phyloP scores from a whole-genome alignment of 306 rosid genomes.

The Fragaria iinumae region DNA sequence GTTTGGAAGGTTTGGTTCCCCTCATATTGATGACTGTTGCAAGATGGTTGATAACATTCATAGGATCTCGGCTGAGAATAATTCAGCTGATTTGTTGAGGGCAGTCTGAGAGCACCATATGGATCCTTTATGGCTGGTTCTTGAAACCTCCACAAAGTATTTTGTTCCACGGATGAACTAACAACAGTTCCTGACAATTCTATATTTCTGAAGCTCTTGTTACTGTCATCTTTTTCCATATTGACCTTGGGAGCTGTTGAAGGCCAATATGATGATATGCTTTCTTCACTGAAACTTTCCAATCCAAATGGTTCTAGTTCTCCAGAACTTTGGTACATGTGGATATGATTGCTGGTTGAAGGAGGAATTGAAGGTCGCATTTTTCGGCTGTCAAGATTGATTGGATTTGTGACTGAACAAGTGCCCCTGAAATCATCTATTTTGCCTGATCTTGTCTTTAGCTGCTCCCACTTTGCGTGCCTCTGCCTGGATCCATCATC shows the following conservation, averaged over 20 bases:
- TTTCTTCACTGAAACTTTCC: conserved; percentile 51
- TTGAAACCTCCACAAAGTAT: conserved; percentile 29
- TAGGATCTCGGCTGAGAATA: conserved; percentile 31
- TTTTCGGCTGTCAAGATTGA: conserved; percentile 37
- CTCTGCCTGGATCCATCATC: conserved; percentile 41
- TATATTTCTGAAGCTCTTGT: conserved; percentile 32
- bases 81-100: conserved; percentile 33
- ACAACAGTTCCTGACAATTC: conserved; percentile 32
- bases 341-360: conserved; percentile 36
- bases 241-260: conserved; percentile 35
- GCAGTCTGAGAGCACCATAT: conserved; percentile 32
- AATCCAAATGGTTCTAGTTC: conserved; percentile 34
- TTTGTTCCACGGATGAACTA: conserved; percentile 33
- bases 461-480: conserved; percentile 31
- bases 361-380: conserved; percentile 40
- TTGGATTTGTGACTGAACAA: conserved; percentile 37
- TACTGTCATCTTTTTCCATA: conserved; percentile 31
- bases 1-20: conserved; percentile 32
- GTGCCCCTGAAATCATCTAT: conserved; percentile 33
- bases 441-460: conserved; percentile 32
- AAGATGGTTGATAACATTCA: conserved; percentile 30
- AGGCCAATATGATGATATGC: conserved; percentile 43
- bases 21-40: conserved; percentile 29
- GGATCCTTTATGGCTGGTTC: conserved; percentile 37
- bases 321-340: conserved; percentile 27